Conservation (phyloP, 1,284 basidiomycete species). For the Sporisorium graminicola region DNA sequence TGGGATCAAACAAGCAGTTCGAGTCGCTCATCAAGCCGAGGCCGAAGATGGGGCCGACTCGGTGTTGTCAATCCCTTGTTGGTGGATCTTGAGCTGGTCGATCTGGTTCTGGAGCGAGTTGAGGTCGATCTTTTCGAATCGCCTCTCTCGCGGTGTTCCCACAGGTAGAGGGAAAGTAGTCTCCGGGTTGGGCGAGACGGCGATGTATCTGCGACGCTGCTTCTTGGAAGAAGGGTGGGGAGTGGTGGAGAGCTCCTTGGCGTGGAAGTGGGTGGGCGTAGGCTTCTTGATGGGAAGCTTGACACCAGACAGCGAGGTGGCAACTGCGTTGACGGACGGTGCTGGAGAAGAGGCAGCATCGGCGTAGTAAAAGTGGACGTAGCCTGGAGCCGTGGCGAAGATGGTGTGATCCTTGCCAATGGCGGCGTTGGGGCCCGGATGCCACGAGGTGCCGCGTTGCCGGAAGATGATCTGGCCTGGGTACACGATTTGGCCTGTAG, state of each 20-base stretch:
- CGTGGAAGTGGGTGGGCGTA: constrained; percentile 32
- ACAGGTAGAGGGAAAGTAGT: constrained; percentile 46
- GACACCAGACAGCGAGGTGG: constrained; percentile 31
- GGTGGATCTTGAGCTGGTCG: constrained; percentile 50
- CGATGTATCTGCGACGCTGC: constrained; percentile 62
- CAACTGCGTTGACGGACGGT: constrained; percentile 2
- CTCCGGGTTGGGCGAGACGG: constrained; percentile 57
- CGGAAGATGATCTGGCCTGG: constrained; percentile 67
- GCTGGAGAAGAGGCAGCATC: constrained; percentile 12
- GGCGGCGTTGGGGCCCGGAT: constrained; percentile 64
- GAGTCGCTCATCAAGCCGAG: constrained; percentile 10
- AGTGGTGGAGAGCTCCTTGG: constrained; percentile 33
- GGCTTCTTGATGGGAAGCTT: constrained; percentile 48
- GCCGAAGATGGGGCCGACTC: constrained; percentile 15
- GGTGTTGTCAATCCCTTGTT: constrained; percentile 14
- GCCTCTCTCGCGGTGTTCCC: constrained; percentile 49
- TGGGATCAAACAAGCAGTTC: neutral
- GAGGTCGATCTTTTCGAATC: constrained; percentile 65
- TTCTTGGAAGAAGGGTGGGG: constrained; percentile 63
- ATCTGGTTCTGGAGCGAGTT: constrained; percentile 54
- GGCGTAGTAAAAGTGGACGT: constrained; percentile 66
- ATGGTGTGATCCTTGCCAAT: constrained; percentile 69
- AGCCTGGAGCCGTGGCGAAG: constrained; percentile 65
- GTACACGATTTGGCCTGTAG: constrained; percentile 56
- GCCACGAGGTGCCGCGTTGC: constrained; percentile 68